Conservation (phyloP, 179 eudicot genomes). For the Heliamphora pulchella region DNA sequence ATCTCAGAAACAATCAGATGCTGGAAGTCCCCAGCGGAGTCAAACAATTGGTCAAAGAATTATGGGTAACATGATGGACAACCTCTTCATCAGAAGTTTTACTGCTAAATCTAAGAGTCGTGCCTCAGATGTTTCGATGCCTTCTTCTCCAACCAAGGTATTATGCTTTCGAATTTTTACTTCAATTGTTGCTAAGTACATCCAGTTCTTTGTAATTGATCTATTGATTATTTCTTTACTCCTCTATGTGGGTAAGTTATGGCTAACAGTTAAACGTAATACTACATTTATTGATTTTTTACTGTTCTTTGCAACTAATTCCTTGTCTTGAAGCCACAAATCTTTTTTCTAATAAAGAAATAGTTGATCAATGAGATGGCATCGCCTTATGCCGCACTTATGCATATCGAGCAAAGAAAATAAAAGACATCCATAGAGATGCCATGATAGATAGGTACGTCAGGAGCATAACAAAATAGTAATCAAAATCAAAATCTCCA, state of each 20-base stretch:
- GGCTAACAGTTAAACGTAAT: background rate
- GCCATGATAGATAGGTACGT: background rate
- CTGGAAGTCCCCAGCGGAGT: conserved; percentile 51
- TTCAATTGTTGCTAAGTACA: background rate
- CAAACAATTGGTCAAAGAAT: conserved; percentile 88
- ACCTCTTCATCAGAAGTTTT: conserved; percentile 73
- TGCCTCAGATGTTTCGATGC: conserved; percentile 45
- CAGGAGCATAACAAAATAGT: background rate
- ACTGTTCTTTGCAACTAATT: background rate
- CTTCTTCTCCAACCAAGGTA: conserved; percentile 71
- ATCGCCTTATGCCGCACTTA: background rate
- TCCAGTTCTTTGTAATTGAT: background rate
- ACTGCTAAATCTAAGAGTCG: conserved; percentile 66
- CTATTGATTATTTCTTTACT: background rate
- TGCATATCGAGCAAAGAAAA: background rate
- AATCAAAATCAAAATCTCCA: background rate
- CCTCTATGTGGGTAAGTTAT: background rate
- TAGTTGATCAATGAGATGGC: background rate
- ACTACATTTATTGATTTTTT: background rate
- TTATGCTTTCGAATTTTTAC: conserved; percentile 6
- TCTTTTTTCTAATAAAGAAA: background rate
- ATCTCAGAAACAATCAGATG: conserved; percentile 41
- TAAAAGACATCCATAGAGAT: background rate
- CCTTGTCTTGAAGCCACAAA: background rate
- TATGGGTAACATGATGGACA: conserved; percentile 91